phyloP scores from a whole-genome alignment of 1,284 basidiomycete species.

The Phellinidium pouzarii region DNA sequence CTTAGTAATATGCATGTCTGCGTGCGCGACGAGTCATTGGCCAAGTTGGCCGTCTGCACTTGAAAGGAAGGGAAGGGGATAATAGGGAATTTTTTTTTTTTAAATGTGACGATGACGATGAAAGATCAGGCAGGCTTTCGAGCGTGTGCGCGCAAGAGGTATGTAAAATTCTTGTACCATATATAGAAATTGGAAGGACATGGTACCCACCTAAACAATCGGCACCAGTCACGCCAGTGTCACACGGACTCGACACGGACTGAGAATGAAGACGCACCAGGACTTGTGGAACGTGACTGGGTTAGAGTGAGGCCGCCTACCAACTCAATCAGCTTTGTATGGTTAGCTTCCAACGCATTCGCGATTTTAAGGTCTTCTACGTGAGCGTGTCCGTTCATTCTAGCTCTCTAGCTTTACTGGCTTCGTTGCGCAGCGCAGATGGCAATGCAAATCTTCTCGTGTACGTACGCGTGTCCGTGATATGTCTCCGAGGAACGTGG shows the following conservation, averaged over 20 bases:
- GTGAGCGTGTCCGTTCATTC: not conserved
- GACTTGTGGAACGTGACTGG: conserved; percentile 12
- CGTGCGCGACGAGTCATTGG: not conserved
- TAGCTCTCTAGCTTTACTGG: too few species aligned
- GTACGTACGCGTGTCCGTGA: not conserved
- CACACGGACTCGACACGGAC: not conserved
- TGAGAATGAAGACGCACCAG: not conserved
- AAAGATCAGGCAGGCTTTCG: conserved; percentile 10
- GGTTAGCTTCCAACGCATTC: not conserved
- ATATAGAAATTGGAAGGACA: not conserved
- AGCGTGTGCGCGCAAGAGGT: not conserved
- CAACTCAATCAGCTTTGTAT: not conserved
- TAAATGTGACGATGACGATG: conserved; percentile 13
- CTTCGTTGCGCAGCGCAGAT: too few species aligned
- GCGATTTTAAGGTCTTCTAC: not conserved
- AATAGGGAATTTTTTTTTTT: not conserved
- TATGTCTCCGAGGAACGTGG: not conserved
- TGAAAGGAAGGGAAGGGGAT: conserved; percentile 3
- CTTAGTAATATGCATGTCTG: not conserved
- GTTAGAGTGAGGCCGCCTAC: conserved; percentile 13
- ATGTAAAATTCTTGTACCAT: not conserved
- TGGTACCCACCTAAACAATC: conserved; percentile 3
- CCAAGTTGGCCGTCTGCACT: conserved; percentile 15
- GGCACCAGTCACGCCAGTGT: not conserved
- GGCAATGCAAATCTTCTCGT: too few species aligned